A percentile compares a stretch with the other conserved stretches of the same genome.
These are phyloP conservation scores for Pyronema domesticum DNA, from an alignment of 495 filamentous ascomycete genomes.

Conservation along the genomic window DNA sequence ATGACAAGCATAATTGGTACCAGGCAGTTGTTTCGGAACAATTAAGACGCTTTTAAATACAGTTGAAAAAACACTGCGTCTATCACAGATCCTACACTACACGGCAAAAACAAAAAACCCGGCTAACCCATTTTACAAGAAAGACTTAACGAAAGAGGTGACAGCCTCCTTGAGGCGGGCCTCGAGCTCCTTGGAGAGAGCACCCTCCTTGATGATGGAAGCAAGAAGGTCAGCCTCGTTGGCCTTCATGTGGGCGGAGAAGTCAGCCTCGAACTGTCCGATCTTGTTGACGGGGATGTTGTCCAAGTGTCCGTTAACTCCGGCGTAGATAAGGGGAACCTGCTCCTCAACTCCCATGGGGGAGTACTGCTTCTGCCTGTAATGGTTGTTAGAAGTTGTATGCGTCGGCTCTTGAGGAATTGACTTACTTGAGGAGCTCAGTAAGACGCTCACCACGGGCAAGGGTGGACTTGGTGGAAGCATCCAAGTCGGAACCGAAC, in stretches of 20 bases:
- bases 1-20: background rate
- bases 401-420: slow-evolving; percentile 1
- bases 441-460: slow-evolving; percentile 94
- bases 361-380: slow-evolving; percentile 98
- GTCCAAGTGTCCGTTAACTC: slow-evolving; percentile 95
- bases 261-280: slow-evolving; percentile 75
- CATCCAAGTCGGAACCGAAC: slow-evolving; percentile 99
- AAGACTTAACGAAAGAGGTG: slow-evolving; percentile 66
- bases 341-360: slow-evolving; percentile 99
- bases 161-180: slow-evolving; percentile 66
- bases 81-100: slow-evolving; percentile 11
- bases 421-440: slow-evolving; percentile 24
- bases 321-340: slow-evolving; percentile 97
- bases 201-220: slow-evolving; percentile 89
- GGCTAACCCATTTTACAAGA: slow-evolving; percentile 22
- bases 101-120: slow-evolving; percentile 1
- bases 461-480: slow-evolving; percentile 96
- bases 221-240: slow-evolving; percentile 69
- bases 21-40: background rate
- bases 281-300: slow-evolving; percentile 70
- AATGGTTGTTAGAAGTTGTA: slow-evolving; percentile 1
- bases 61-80: slow-evolving; percentile 6
- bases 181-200: slow-evolving; percentile 90
- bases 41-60: slow-evolving; percentile 11
- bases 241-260: slow-evolving; percentile 76